Conservation (phyloP, 352 stramenopile species). For the Phytophthora nicotianae region DNA sequence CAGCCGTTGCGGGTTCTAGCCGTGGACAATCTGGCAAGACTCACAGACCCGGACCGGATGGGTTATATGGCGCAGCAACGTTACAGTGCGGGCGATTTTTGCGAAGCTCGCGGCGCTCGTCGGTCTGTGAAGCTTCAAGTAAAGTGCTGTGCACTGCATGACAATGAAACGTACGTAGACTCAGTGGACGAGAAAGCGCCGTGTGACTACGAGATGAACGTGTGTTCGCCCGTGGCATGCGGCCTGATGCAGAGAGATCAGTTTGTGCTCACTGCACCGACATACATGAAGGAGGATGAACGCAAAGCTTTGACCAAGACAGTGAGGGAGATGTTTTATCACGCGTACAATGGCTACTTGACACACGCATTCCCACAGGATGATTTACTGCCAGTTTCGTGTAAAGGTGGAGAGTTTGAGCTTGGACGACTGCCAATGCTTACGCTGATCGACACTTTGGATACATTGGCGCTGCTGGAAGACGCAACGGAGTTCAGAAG, state of each 20-base stretch:
- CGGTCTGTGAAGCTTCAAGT: conserved; percentile 57
- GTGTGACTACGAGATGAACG: conserved; percentile 67
- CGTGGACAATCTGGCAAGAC: conserved; percentile 39
- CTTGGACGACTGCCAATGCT: conserved; percentile 84
- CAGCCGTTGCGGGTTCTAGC: conserved; percentile 49
- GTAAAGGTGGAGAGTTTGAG: conserved; percentile 72
- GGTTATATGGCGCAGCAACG: conserved; percentile 65
- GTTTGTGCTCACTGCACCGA: conserved; percentile 61
- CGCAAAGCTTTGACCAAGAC: conserved; percentile 55
- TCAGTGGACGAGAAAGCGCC: conserved; percentile 50
- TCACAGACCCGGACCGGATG: conserved; percentile 54
- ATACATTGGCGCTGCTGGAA: conserved; percentile 89
- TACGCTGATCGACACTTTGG: conserved; percentile 91
- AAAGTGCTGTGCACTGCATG: conserved; percentile 76
- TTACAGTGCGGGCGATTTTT: conserved; percentile 59
- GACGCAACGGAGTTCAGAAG: conserved; percentile 76
- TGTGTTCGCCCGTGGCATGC: conserved; percentile 80
- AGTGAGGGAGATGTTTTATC: conserved; percentile 91
- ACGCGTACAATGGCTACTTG: conserved; percentile 89
- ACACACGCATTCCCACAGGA: conserved; percentile 84
- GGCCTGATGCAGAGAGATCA: conserved; percentile 73
- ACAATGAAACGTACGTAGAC: conserved; percentile 88
- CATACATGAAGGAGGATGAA: conserved; percentile 62
- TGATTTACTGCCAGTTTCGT: conserved; percentile 75
- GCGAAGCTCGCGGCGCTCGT: conserved; percentile 13